Evolutionary conservation across 768 basidiomycete genomes (phyloP), one percentile per base, ranked within the genome.

Genomic region (Amanita polypyramis): DNA sequence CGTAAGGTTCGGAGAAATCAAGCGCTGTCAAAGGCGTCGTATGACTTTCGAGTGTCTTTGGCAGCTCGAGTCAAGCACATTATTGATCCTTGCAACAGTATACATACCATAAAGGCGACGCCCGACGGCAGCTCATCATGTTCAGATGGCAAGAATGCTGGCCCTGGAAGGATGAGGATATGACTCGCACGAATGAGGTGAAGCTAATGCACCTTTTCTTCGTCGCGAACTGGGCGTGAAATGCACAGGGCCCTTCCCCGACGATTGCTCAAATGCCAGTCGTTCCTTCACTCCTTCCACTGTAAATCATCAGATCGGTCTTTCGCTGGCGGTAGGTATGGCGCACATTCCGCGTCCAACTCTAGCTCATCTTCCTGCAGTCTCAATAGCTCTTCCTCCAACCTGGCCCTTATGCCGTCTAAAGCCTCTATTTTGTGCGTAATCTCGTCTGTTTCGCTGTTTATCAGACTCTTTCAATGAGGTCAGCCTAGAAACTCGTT

Each of bases 1-100:
- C 95, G 57, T 99, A 99, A 4, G 96, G 96, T 60, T 97, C 95
- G 8, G 89, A 90, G 58, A 98, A 90, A 65, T 99, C 96, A 15
- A 99, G 75, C 1, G 92, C 82, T 0, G 83, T 81, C 54, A 99
- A 82, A 0, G 89, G 85, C 0, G 81, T 80, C 1, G 77, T 72
- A 56, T 97, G 95, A 41, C 79, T 79, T 35, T 82, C 74, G 27
- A 98, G 72, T 2, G 91, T 89, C 90, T 94, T n/a, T 38, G 36
- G 32, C 14, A 32, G 30, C 15, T 42, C 15, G 19, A 25, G 32
- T 43, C 15, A 35, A 27, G 43, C 7, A 33, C 21, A 44, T 35
- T 29, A 17, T 34, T 46, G 12, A n/a, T 45, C n/a, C 44, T 36
- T 39, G 51, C 56, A 8, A 34, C 39, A 39, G 34, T 23, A 20